Percentiles rank a stretch among this genome's conserved stretches.
Evolutionary conservation across 2,329 filamentous ascomycete genomes (phyloP).

Genomic region (Decorospora gaudefroyi): DNA sequence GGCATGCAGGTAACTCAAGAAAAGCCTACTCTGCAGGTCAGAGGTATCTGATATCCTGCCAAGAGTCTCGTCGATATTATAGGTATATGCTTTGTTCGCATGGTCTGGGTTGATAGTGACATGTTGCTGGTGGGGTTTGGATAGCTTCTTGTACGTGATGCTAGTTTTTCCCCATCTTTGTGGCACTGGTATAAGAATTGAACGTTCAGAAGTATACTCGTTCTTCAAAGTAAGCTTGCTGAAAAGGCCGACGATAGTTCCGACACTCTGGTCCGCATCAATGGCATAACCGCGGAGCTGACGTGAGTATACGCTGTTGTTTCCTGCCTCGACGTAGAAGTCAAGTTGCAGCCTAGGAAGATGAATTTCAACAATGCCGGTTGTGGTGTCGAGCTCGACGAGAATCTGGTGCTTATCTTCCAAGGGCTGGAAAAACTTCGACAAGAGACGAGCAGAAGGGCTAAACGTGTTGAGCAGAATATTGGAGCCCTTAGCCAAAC

Average conservation of each 20-base stretch:
- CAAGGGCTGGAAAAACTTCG: constrained; percentile 21
- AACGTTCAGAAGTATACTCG: constrained; percentile 32
- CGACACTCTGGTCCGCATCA: constrained; percentile 30
- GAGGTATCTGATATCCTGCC: constrained; percentile 58
- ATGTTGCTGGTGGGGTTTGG: constrained; percentile 7
- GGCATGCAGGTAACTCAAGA: constrained; percentile 58
- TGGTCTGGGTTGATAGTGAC: constrained; percentile 23
- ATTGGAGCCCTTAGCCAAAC: constrained; percentile 8
- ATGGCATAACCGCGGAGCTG: constrained; percentile 36
- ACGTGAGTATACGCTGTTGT: constrained; percentile 23
- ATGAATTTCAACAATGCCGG: constrained; percentile 17
- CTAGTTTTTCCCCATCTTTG: constrained; percentile 8
- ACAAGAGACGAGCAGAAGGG: constrained; percentile 13
- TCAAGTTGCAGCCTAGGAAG: constrained; percentile 19
- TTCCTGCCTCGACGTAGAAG: constrained; percentile 12
- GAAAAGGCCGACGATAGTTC: constrained; percentile 31
- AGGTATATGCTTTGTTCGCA: constrained; percentile 48
- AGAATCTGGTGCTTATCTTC: constrained; percentile 28
- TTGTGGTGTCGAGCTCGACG: constrained; percentile 8
- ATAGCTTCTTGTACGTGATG: constrained; percentile 9
- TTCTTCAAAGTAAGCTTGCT: constrained; percentile 30
- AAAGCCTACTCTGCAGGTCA: constrained; percentile 57
- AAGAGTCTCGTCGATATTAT: constrained; percentile 56
- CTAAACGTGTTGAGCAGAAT: constrained; percentile 18
- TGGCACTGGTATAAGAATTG: constrained; percentile 43